Evolutionary conservation across 2,329 filamentous ascomycete genomes (phyloP).

Genomic region (Sporothrix protearum): DNA sequence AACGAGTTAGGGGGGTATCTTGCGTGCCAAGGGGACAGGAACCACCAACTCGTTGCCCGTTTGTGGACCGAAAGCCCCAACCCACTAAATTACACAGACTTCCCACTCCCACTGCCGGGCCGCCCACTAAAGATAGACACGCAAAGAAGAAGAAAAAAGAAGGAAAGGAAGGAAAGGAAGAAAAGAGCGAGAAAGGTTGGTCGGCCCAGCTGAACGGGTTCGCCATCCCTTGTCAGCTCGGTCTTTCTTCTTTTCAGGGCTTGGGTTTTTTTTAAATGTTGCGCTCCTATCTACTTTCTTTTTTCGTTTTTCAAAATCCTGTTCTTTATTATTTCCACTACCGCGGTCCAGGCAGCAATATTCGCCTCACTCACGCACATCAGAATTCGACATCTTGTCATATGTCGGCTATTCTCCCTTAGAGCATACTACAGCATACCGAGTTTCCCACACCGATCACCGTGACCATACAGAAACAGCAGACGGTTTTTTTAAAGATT

Average conservation of each 20-base stretch:
- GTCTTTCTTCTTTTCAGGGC: background rate
- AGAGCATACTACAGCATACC: background rate
- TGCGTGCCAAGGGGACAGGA: background rate
- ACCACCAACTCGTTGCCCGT: background rate
- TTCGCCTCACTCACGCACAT: background rate
- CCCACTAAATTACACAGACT: background rate
- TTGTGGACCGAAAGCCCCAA: background rate
- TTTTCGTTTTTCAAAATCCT: background rate
- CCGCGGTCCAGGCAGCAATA: background rate
- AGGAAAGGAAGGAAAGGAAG: background rate
- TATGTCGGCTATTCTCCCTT: background rate
- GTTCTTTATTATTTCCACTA: background rate
- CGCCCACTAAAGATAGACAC: background rate
- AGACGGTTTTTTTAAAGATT: background rate
- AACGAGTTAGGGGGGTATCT: background rate
- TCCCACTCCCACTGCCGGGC: background rate
- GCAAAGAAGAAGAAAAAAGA: background rate
- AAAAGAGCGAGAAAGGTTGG: background rate
- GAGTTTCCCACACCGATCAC: constrained; percentile 2
- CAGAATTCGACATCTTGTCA: background rate
- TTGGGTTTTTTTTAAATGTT: background rate
- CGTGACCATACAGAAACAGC: background rate
- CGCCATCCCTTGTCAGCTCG: background rate
- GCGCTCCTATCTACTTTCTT: background rate
- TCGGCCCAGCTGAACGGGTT: constrained; percentile 15